phyloP scores from a whole-genome alignment of 352 stramenopile species.

The Pythium periplocum region DNA sequence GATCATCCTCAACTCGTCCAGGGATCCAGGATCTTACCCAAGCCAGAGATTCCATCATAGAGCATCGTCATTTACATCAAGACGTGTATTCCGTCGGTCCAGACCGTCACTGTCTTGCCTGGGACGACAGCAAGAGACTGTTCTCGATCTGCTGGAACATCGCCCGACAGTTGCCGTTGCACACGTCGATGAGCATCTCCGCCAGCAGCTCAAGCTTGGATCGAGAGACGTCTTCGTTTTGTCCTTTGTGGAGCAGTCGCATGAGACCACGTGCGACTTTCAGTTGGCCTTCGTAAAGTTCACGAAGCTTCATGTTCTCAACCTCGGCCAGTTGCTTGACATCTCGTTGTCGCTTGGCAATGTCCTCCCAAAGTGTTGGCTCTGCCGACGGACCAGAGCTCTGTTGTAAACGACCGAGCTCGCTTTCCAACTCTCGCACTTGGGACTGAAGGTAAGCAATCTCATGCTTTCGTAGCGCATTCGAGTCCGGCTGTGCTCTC shows the following conservation, averaged over 20 bases:
- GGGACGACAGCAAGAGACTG: too few relatives aligned
- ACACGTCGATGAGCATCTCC: too few relatives aligned
- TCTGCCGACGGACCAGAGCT: neutral
- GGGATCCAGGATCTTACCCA: too few relatives aligned
- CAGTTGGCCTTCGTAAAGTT: conserved; percentile 25
- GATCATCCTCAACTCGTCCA: too few relatives aligned
- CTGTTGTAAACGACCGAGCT: conserved; percentile 9
- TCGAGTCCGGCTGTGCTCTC: too few relatives aligned
- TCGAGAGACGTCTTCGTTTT: neutral
- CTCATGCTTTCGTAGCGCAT: conserved; percentile 7
- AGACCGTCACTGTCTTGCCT: too few relatives aligned
- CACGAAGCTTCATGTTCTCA: conserved; percentile 25
- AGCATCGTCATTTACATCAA: too few relatives aligned
- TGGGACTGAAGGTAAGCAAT: conserved; percentile 22
- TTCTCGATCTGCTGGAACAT: too few relatives aligned
- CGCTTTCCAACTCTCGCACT: conserved; percentile 21
- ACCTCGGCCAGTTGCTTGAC: conserved; percentile 19
- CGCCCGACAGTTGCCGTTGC: too few relatives aligned
- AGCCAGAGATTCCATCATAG: too few relatives aligned
- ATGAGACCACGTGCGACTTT: conserved; percentile 21
- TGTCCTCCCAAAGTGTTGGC: conserved; percentile 21
- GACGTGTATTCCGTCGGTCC: too few relatives aligned
- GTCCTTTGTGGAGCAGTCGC: conserved; percentile 19
- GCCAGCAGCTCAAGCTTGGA: too few relatives aligned
- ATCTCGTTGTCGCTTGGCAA: conserved; percentile 21